phyloP scores from a whole-genome alignment of 192 early-diverging fungal genomes.

The Mortierella alpina region DNA sequence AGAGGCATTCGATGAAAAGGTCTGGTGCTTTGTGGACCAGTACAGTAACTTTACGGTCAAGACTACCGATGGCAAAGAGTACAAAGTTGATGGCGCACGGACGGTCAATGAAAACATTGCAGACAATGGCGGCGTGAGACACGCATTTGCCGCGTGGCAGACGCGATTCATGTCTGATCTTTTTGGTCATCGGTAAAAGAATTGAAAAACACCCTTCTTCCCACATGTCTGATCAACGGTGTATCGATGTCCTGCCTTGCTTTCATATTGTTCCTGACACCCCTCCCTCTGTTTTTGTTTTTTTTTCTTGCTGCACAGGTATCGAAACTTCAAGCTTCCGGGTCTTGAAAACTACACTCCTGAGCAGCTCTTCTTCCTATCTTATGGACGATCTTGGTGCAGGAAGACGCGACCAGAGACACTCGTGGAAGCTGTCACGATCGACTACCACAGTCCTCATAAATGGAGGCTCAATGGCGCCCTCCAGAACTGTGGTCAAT shows the following conservation, averaged over 20 bases:
- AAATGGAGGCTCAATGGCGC: slow-evolving; percentile 72
- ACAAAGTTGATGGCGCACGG: slow-evolving; percentile 67
- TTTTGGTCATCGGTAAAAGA: slow-evolving; percentile 14
- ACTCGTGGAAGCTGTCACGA: slow-evolving; percentile 56
- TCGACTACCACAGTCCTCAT: slow-evolving; percentile 71
- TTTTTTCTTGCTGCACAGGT: background rate
- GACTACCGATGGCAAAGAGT: slow-evolving; percentile 41
- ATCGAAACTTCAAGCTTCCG: slow-evolving; percentile 21
- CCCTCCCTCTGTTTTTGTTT: background rate
- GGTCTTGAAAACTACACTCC: slow-evolving; percentile 63
- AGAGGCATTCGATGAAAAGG: slow-evolving; percentile 56
- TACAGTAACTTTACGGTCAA: slow-evolving; percentile 65
- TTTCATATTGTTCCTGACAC: background rate
- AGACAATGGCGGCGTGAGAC: slow-evolving; percentile 72
- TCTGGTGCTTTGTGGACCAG: slow-evolving; percentile 72
- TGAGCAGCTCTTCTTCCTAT: slow-evolving; percentile 72
- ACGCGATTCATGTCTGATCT: slow-evolving; percentile 24
- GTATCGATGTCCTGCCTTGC: background rate
- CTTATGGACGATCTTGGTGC: slow-evolving; percentile 76
- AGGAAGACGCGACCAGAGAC: slow-evolving; percentile 31
- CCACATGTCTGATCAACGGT: background rate
- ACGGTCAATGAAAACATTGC: slow-evolving; percentile 76
- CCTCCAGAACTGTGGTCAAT: slow-evolving; percentile 71
- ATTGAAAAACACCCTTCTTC: background rate
- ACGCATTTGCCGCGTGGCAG: slow-evolving; percentile 22